phyloP scores from a whole-genome alignment of 2,329 filamentous ascomycete species.

The Fusarium cicatricum region DNA sequence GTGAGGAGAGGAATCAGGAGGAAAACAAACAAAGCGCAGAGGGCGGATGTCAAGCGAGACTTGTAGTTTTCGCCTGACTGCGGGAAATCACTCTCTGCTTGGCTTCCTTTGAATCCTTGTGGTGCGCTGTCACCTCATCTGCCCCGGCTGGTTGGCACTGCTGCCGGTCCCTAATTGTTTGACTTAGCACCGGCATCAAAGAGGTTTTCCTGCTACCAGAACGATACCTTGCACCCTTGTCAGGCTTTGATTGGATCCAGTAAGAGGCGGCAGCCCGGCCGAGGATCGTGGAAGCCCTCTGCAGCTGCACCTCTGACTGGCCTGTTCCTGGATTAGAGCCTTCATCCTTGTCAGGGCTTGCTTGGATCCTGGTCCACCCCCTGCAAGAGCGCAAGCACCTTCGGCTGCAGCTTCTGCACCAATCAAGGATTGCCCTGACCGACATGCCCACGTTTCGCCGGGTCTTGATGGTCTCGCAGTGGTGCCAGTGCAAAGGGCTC shows the following conservation, averaged over 20 bases:
- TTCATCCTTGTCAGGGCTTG: constrained; percentile 25
- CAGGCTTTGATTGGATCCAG: constrained; percentile 34
- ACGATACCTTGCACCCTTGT: constrained; percentile 38
- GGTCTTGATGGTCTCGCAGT: constrained; percentile 13
- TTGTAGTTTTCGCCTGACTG: constrained; percentile 41
- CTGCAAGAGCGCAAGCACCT: constrained; percentile 27
- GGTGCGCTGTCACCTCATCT: constrained; percentile 38
- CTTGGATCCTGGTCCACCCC: constrained; percentile 28
- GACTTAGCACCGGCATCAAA: constrained; percentile 36
- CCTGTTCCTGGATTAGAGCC: constrained; percentile 38
- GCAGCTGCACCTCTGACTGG: constrained; percentile 39
- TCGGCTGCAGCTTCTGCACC: constrained; percentile 11
- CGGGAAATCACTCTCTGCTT: constrained; percentile 36
- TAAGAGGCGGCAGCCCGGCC: constrained; percentile 19
- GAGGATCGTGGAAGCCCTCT: constrained; percentile 30
- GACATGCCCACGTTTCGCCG: constrained; percentile 33
- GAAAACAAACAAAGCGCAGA: constrained; percentile 13
- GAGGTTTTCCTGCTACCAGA: constrained; percentile 25
- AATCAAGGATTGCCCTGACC: constrained; percentile 33
- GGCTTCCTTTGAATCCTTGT: constrained; percentile 11
- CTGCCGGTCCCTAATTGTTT: constrained; percentile 26
- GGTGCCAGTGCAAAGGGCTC: constrained; percentile 22
- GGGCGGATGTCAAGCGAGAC: constrained; percentile 34
- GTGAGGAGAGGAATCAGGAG: constrained; percentile 18
- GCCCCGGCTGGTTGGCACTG: constrained; percentile 26